These are phyloP conservation scores for Alternaria consortialis DNA, from an alignment of 2,329 filamentous ascomycete species.

Conservation along the genomic window DNA sequence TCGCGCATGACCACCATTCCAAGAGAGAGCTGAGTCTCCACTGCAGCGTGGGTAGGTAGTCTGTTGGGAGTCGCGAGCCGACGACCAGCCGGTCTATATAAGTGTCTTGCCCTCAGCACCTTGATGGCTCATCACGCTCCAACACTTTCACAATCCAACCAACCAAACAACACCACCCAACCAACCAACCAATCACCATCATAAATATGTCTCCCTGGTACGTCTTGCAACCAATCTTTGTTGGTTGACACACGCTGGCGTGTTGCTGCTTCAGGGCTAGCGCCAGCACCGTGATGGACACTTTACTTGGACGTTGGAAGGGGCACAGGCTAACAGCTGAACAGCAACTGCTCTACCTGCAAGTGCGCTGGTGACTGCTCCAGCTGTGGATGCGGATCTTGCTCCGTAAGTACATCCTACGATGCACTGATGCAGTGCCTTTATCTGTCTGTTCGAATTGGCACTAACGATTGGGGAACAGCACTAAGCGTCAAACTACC, in stretches of 20 bases:
- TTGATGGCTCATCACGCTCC: constrained; percentile 31
- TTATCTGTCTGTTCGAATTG: not conserved
- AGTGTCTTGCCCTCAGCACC: constrained; percentile 27
- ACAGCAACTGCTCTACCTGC: constrained; percentile 41
- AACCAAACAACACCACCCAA: constrained; percentile 13
- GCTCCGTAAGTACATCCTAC: constrained; percentile 27
- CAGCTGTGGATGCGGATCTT: constrained; percentile 43
- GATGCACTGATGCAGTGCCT: not conserved
- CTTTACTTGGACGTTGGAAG: constrained; percentile 7
- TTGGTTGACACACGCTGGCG: not conserved
- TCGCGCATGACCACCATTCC: constrained; percentile 12
- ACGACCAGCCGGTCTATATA: constrained; percentile 24
- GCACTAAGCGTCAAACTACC: constrained; percentile 21
- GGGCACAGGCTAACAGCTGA: constrained; percentile 7
- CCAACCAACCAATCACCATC: constrained; percentile 19
- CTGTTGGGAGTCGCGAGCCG: not conserved
- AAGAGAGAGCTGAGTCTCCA: not conserved
- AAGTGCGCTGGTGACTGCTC: constrained; percentile 44
- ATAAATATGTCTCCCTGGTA: constrained; percentile 40
- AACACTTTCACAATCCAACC: constrained; percentile 8
- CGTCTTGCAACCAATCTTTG: constrained; percentile 7
- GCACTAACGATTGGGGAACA: not conserved
- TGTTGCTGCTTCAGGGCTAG: constrained; percentile 11
- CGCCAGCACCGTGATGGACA: constrained; percentile 31
- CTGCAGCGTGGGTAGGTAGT: not conserved